Evolutionary conservation across 495 filamentous ascomycete genomes (phyloP), one percentile per base, ranked within the genome.

Genomic region (Neurospora discreta): DNA sequence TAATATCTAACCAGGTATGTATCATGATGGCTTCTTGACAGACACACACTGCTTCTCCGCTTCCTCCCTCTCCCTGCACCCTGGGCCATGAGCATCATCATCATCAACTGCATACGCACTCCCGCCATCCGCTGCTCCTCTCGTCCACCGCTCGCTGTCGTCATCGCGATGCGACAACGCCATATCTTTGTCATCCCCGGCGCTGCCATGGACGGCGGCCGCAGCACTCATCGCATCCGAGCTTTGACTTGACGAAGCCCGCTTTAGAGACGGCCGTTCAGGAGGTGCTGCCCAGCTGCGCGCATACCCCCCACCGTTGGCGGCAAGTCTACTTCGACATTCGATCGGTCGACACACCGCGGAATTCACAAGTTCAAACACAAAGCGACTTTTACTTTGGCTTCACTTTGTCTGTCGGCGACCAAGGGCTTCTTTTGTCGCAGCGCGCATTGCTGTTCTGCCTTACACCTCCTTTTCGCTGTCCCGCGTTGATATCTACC

Each of bases 141-240:
- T 60, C 52, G 20, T 30, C 65, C 67, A 58, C 76, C 73, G 65
- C 71, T 74, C 73, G 70, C 75, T 80, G 75, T 78, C 79, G 80
- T 80, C 80, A 81, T 81, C 75, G 73, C 71, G 74, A 74, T 74
- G 76, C 78, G 77, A 78, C 71, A 68, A 74, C 71, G n/a, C 75
- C 36, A 68, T 75, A 68, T 70, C 43, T 43, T 70, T 73, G 33
- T 71, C 67, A 36, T 72, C 39, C 33, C 60, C 60, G 73, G 58
- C 39, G 46, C 43, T 70, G 69, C 71, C 60, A 52, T 72, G 65
- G 40, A 74, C 69, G 44, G 68, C 41, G 36, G 11, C 23, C 46
- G 20, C 46, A 39, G 20, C 46, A 39, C 43, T 69, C 58, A 38
- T 74, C 73, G 70, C 33, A 70, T 58, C 30, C 71, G 58, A 40